Evolutionary conservation across 2,329 filamentous ascomycete genomes (phyloP), one percentile per base, ranked within the genome.

Genomic region (Aureobasidium sp.): DNA sequence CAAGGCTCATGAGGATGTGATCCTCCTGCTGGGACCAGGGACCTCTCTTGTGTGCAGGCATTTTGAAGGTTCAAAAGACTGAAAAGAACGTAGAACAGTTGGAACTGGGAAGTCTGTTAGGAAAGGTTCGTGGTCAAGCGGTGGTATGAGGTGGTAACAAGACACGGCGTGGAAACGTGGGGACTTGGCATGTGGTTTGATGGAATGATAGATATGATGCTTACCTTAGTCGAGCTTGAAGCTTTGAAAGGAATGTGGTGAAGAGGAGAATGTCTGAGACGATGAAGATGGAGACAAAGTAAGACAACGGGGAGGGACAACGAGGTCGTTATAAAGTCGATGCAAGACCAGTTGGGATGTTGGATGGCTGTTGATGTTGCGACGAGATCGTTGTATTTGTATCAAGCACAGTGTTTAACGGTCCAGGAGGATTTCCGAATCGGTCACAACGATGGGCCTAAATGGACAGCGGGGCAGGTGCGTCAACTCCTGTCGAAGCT

Each of bases 21-120:
- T 95, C 91, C 75, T 96, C 91, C 57, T 82, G 79, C 68, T 86
- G 85, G 65, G 90, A 88, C 91, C 91, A 96, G 63, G 91, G 90
- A 62, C 91, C 91, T 76, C 90, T 84, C 72, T 86, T 85, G 71
- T 88, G 85, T 70, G 78, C 73, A 69, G 77, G 76, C 77, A 71
- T 80, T 73, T 50, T 73, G 57, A 42, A 21, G 15, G n/a, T 34
- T 39, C 34, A 49, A 42, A 50, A 37, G 53, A 57, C 39, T 44
- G 41, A 34, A 59, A 59, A 29, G 57, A 59, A 59, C 42, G 57
- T 59, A 59, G 8, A 59, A 13, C 47, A 59, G 45, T 49, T 41
- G 57, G 57, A 42, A 45, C 57, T 59, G 36, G 15, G 47, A 57
- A 57, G 25, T 4, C 21, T 57, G 30, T 57, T 29, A 57, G 41